Base-by-base conservation (phyloP, 179 eudicot genomes). In the Silene coronaria region DNA sequence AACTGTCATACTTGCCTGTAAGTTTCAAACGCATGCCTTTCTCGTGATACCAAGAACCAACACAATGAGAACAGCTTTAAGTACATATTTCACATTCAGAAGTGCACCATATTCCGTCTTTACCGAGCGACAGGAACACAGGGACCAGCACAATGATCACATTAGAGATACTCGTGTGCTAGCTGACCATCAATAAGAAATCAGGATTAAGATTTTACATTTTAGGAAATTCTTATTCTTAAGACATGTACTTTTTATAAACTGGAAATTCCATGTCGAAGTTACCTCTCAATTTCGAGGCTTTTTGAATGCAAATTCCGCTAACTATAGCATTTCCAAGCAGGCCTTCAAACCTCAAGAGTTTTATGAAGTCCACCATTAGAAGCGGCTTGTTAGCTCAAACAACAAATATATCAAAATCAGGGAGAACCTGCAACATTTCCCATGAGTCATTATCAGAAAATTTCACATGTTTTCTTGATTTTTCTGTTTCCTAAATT, bases 311-410 rank as follows among this genome's bases (percentile, higher is more conserved):
- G 85, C 97, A 92, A 70, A 95, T 85, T 60, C 97, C 99, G 83
- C 93, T 88, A 69, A 92, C 87, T 32, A 91, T 22, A 12, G 97
- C 91, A 64, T 84, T 87, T 71, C 97, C 97, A 68, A 73, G 85
- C 71, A 90, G 81, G 62, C 89, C 93, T 80, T 90, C 97, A 83
- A 95, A 92, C 81, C 84, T 90, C 73, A 90, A 78, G 22, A 75
- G 74, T 12, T 85, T 84, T 74, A 91, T 86, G 23, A 85, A 83
- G 78, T 84, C 91, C 78, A 95, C 88, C 42, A 92, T 64, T 79
- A 84, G 95, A 75, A 95, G 75, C 45, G 97, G 97, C 82, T 88
- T 95, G 85, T 95, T 90, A 65, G 97, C 91, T 81, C 97, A 95
- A 82, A 87, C 95, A 76, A 90, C 34, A 30, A 30, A 30, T 30